Percentiles rank a stretch among this genome's conserved stretches.
Conservation (phyloP, 108 stramenopile species). For the Parmales sp. region DNA sequence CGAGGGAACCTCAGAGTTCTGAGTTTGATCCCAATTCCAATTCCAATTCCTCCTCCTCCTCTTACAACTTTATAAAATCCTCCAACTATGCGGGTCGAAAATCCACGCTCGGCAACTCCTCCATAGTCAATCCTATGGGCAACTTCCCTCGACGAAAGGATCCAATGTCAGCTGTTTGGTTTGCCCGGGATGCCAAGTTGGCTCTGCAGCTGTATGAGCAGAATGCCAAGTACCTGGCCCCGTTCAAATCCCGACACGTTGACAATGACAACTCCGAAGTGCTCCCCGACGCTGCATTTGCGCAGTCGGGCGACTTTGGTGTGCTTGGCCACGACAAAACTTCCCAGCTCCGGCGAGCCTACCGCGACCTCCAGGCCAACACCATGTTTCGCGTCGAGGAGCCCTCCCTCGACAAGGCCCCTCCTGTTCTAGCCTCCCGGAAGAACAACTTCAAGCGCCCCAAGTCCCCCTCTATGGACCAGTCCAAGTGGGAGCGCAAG, state of each 20-base stretch:
- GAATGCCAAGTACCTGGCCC: background rate
- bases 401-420: background rate
- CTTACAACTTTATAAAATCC: background rate
- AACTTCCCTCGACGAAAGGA: background rate
- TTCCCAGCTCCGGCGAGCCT: background rate
- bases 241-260: background rate
- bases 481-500: background rate
- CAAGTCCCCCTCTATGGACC: background rate
- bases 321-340: background rate
- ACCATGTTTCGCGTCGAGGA: background rate
- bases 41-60: constrained; percentile 1
- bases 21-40: too few species aligned
- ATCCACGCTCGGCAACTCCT: background rate
- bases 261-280: background rate
- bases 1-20: too few species aligned
- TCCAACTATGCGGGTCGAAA: background rate
- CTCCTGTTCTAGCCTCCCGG: background rate
- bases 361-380: background rate
- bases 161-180: background rate
- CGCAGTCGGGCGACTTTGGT: background rate
- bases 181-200: background rate
- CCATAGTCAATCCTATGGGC: background rate
- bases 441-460: background rate
- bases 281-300: background rate
- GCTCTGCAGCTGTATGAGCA: background rate